A percentile compares a stretch with the other conserved stretches of the same genome.
Conservation (phyloP, 345 rosid species). For the Lumnitzera racemosa region DNA sequence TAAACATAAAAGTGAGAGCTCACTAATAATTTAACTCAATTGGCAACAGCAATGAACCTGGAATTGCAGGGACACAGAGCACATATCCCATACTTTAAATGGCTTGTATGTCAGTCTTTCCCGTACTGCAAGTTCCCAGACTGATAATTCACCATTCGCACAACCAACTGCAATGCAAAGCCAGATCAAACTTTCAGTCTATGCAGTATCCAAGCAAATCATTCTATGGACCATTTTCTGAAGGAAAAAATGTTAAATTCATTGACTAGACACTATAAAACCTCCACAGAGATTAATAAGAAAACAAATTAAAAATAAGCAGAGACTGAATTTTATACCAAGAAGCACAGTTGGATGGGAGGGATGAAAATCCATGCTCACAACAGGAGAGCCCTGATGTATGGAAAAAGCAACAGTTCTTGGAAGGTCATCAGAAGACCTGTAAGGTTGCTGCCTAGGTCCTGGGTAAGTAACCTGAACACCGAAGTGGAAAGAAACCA, state of each 20-base stretch:
- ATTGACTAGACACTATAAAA: background rate
- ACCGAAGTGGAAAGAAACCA: background rate
- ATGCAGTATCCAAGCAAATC: too few relatives aligned
- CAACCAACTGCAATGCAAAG: slow-evolving; percentile 61
- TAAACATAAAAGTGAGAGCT: background rate
- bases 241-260: too few relatives aligned
- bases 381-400: slow-evolving; percentile 71
- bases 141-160: slow-evolving; percentile 63
- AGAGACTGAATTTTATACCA: slow-evolving; percentile 35
- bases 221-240: too few relatives aligned
- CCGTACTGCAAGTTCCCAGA: slow-evolving; percentile 63
- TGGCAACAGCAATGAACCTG: slow-evolving; percentile 36
- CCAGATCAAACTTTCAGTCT: slow-evolving; percentile 13
- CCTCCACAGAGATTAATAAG: slow-evolving; percentile 2
- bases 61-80: slow-evolving; percentile 38
- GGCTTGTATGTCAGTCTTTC: slow-evolving; percentile 65
- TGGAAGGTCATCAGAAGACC: slow-evolving; percentile 63
- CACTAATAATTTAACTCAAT: background rate
- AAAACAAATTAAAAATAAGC: background rate
- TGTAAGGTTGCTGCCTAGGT: slow-evolving; percentile 45
- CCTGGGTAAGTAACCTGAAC: slow-evolving; percentile 63
- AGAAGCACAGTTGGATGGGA: slow-evolving; percentile 58
- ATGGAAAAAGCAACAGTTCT: slow-evolving; percentile 57
- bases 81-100: slow-evolving; percentile 69
- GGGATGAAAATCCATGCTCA: slow-evolving; percentile 94